Conservation (phyloP, 345 rosid genomes). For the Lepidium africanum region DNA sequence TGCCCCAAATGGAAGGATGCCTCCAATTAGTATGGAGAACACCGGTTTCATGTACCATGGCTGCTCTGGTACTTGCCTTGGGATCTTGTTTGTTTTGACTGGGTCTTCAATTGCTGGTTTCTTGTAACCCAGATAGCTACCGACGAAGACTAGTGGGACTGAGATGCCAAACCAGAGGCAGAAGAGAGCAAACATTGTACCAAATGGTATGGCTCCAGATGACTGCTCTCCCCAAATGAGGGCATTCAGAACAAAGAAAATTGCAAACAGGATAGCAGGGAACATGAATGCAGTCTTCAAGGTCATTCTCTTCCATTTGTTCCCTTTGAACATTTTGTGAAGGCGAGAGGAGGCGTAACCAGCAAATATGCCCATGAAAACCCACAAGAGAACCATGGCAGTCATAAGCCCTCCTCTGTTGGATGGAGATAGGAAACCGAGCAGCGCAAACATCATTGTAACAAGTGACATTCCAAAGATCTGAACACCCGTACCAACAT, state of each 20-base stretch:
- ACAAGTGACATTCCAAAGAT: constrained; percentile 88
- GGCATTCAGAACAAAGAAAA: constrained; percentile 85
- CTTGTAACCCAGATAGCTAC: constrained; percentile 90
- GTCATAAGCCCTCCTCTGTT: constrained; percentile 99
- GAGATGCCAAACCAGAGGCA: constrained; percentile 98
- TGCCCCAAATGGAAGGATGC: constrained; percentile 95
- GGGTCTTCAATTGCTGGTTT: constrained; percentile 88
- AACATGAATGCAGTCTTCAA: constrained; percentile 93
- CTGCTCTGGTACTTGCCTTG: constrained; percentile 90
- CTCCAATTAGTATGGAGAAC: constrained; percentile 88
- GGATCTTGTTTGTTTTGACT: constrained; percentile 92
- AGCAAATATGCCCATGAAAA: constrained; percentile 91
- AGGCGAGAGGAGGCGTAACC: constrained; percentile 88
- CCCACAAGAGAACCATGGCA: constrained; percentile 98
- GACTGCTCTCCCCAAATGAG: constrained; percentile 94
- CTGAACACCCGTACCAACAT: constrained; percentile 94
- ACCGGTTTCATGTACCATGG: constrained; percentile 96
- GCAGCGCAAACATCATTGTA: constrained; percentile 90
- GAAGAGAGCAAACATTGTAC: constrained; percentile 95
- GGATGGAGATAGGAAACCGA: constrained; percentile 93
- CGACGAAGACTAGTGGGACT: constrained; percentile 89
- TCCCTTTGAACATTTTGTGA: constrained; percentile 92
- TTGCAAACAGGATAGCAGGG: constrained; percentile 70
- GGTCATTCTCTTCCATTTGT: constrained; percentile 91
- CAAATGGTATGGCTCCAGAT: constrained; percentile 94